Conservation (phyloP, 1,284 basidiomycete genomes). For the Cutaneotrichosporon dermatis region DNA sequence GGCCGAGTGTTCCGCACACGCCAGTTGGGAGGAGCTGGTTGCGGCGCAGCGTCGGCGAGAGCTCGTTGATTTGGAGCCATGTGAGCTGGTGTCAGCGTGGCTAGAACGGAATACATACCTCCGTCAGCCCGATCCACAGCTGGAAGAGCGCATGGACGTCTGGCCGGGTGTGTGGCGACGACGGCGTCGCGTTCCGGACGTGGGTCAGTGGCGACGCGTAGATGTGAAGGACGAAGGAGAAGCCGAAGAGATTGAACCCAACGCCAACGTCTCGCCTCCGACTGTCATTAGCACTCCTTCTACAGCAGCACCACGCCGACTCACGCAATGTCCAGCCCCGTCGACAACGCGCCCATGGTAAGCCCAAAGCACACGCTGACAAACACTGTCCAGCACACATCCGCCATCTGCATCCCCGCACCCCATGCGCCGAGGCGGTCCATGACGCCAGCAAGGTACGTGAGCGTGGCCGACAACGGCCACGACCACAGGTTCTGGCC, state of each 20-base stretch:
- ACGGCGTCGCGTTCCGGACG: constrained; percentile 26
- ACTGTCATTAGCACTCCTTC: constrained; percentile 14
- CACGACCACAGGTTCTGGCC: background rate
- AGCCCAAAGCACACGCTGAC: constrained; percentile 42
- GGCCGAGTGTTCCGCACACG: constrained; percentile 41
- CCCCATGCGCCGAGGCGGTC: constrained; percentile 31
- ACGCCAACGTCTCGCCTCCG: constrained; percentile 35
- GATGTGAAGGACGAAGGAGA: constrained; percentile 44
- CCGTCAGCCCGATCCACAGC: constrained; percentile 44
- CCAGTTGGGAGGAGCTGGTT: constrained; percentile 44
- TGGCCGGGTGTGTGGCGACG: constrained; percentile 32
- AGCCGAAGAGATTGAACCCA: constrained; percentile 47
- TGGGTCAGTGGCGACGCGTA: constrained; percentile 48
- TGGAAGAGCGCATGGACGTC: constrained; percentile 46
- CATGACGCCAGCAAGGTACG: constrained; percentile 10
- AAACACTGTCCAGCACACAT: constrained; percentile 46
- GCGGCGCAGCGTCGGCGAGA: constrained; percentile 26
- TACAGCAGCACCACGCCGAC: background rate
- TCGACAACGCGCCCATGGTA: constrained; percentile 36
- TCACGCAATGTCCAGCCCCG: constrained; percentile 41
- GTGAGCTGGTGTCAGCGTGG: constrained; percentile 27
- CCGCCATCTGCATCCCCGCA: constrained; percentile 38
- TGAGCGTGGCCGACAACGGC: background rate
- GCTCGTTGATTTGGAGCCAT: constrained; percentile 44
- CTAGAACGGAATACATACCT: constrained; percentile 19